Evolutionary conservation across 2,329 filamentous ascomycete species (phyloP).

Genomic region (Cordyceps pruinosa): DNA sequence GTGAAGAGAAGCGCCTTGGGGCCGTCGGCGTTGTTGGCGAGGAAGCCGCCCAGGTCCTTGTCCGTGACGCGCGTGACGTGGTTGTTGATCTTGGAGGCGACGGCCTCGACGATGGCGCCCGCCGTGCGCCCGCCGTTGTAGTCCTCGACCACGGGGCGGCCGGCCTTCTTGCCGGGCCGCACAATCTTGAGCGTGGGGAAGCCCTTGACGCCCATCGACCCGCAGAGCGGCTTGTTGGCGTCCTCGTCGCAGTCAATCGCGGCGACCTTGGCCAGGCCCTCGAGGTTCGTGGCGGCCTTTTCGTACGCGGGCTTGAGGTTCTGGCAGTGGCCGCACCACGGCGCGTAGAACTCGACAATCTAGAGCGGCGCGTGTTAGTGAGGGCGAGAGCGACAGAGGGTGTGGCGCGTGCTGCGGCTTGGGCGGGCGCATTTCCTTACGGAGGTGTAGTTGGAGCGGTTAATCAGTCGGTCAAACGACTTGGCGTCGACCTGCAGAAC

Average conservation of each 20-base stretch:
- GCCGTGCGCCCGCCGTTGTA: slow-evolving; percentile 79
- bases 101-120: slow-evolving; percentile 80
- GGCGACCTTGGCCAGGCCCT: slow-evolving; percentile 89
- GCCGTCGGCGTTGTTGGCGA: slow-evolving; percentile 57
- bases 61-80: slow-evolving; percentile 77
- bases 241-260: slow-evolving; percentile 95
- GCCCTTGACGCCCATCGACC: slow-evolving; percentile 78
- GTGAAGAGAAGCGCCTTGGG: slow-evolving; percentile 90
- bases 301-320: slow-evolving; percentile 94
- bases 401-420: background rate
- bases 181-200: slow-evolving; percentile 96
- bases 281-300: slow-evolving; percentile 81
- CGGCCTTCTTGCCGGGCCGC: slow-evolving; percentile 69
- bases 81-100: slow-evolving; percentile 85
- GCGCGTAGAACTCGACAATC: slow-evolving; percentile 84
- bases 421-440: slow-evolving; percentile 56
- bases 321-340: slow-evolving; percentile 96
- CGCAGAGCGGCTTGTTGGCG: slow-evolving; percentile 80
- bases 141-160: slow-evolving; percentile 75
- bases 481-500: slow-evolving; percentile 76
- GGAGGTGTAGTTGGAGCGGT: slow-evolving; percentile 84
- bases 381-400: background rate
- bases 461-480: slow-evolving; percentile 75
- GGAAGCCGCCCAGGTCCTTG: slow-evolving; percentile 69
- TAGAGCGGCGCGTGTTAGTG: slow-evolving; percentile 1